Conservation (phyloP, 2,329 filamentous ascomycete genomes). For the Venturia aucupariae region DNA sequence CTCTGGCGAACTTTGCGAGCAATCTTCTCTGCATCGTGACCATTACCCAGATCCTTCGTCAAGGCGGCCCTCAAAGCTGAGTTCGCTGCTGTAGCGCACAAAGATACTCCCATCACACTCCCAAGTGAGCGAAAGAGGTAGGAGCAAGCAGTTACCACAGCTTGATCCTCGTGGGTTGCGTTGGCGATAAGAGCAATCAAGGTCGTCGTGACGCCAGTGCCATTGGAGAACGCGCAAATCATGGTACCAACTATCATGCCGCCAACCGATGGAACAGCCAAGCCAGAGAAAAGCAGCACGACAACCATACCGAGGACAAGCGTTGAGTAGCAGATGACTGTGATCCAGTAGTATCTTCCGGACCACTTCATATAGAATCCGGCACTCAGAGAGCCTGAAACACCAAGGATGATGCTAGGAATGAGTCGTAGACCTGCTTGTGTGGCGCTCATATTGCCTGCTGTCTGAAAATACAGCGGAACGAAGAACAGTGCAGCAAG, state of each 20-base stretch:
- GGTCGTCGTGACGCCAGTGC: constrained; percentile 59
- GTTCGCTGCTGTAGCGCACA: constrained; percentile 63
- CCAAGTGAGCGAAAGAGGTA: constrained; percentile 73
- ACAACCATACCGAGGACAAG: constrained; percentile 46
- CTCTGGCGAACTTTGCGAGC: constrained; percentile 61
- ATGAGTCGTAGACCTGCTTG: constrained; percentile 56
- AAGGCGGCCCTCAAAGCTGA: constrained; percentile 54
- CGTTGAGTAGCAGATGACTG: constrained; percentile 45
- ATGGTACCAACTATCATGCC: constrained; percentile 50
- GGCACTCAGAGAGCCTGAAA: constrained; percentile 54
- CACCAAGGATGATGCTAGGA: constrained; percentile 53
- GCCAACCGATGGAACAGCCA: constrained; percentile 37
- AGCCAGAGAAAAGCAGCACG: constrained; percentile 50
- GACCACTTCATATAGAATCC: constrained; percentile 62
- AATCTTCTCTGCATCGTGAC: constrained; percentile 53
- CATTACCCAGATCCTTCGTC: constrained; percentile 42
- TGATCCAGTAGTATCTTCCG: constrained; percentile 63
- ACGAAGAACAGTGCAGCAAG: constrained; percentile 59
- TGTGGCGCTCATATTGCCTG: constrained; percentile 54
- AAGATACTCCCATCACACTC: constrained; percentile 55
- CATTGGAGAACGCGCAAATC: constrained; percentile 45
- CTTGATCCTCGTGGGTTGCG: constrained; percentile 55
- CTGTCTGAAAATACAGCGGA: constrained; percentile 71
- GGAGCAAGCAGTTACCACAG: constrained; percentile 67
- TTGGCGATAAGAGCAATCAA: constrained; percentile 66